Evolutionary conservation across 1,284 basidiomycete genomes (phyloP).

Genomic region (Tausonia pullulans): DNA sequence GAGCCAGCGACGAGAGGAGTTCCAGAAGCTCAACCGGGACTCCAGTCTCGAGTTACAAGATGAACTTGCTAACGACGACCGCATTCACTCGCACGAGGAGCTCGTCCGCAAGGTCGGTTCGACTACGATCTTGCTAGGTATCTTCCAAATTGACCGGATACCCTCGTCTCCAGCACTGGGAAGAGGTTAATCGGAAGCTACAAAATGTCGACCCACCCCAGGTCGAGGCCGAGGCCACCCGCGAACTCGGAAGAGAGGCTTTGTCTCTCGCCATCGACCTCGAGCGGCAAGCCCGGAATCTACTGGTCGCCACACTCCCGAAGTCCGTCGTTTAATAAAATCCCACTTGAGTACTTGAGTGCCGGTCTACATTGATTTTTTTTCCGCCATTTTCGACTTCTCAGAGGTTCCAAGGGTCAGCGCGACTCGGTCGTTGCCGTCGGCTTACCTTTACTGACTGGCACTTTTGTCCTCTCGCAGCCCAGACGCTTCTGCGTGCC

Average conservation of each 20-base stretch:
- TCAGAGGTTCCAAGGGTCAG: slow-evolving; percentile 15
- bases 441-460: no score
- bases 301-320: slow-evolving; percentile 16
- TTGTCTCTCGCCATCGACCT: slow-evolving; percentile 17
- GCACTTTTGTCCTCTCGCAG: not conserved
- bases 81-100: no score
- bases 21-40: slow-evolving; percentile 1
- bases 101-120: no score
- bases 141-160: no score
- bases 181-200: no score
- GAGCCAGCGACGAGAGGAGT: not conserved
- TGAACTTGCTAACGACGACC: slow-evolving; percentile 4
- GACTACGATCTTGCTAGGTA: no score
- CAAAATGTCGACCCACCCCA: no score
- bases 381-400: slow-evolving; percentile 13
- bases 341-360: no score
- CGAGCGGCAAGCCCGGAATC: slow-evolving; percentile 19
- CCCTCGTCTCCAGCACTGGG: no score
- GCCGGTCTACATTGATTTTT: not conserved
- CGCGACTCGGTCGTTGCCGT: no score
- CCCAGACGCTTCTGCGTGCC: slow-evolving; percentile 23
- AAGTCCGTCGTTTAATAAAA: not conserved
- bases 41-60: slow-evolving; percentile 11
- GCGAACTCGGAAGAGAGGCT: not conserved
- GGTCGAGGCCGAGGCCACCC: no score